Base-by-base conservation (phyloP, 2,329 filamentous ascomycete species). In the Capronia americana region DNA sequence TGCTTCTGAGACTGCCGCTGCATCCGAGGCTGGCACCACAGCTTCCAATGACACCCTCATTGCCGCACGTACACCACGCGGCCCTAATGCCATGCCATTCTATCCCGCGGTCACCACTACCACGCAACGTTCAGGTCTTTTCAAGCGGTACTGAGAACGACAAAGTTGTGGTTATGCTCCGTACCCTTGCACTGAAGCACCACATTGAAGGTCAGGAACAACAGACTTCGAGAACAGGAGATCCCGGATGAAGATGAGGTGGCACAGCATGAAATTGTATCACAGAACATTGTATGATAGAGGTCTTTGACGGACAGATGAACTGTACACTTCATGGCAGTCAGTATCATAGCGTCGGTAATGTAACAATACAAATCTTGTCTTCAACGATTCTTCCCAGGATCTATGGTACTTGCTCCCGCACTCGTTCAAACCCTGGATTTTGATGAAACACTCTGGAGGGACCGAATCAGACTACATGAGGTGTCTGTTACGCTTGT, bases 211-310 rank as follows among this genome's bases (percentile, higher is more conserved):
- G 17, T 44, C 38, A 41, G 17, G 48, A 26, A 26, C 8, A 11
- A 53, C 30, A n/a, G 28, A 53, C n/a, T n/a, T 26, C n/a, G 41
- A 53, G 58, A 17, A 63, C 26, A 46, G 46, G 50, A 20, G 28
- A 28, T 38, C 23, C 57, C 28, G n/a, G 51, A 23, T 57, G 44
- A 48, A 56, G n/a, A 63, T 65, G 50, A 12, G 12, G 34, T 60
- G 50, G 41, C 44, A 54, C 38, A 55, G 26, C 26, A 61, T 30
- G 44, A 30, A 53, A 53, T 57, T 53, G 58, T 64, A 64, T 66
- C 48, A 55, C n/a, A 60, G 34, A 61, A 63, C 41, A 58, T 57
- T 61, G 66, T 66, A 68, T 68, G 59, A 61, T 68, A 65, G 56
- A 66, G 51, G 23, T 63, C 46, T 62, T 41, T 34, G 41, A 61